Evolutionary conservation across 169 alveolate genomes (phyloP).

Genomic region (Babesia sp.): DNA sequence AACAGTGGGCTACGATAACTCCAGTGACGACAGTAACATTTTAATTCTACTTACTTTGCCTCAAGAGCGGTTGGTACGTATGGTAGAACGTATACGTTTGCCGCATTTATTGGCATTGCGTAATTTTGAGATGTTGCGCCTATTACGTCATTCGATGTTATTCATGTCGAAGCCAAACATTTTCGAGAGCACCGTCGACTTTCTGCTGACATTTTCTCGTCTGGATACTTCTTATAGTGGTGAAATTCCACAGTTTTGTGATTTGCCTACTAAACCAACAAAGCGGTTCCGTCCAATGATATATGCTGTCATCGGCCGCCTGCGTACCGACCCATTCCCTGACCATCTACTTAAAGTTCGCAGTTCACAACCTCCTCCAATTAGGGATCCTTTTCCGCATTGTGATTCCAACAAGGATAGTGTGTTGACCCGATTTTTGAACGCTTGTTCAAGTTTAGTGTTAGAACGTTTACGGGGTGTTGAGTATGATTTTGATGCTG

Average conservation of each 20-base stretch:
- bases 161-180: constrained; percentile 56
- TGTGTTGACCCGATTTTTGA: constrained; percentile 29
- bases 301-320: constrained; percentile 50
- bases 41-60: constrained; percentile 46
- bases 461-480: not conserved
- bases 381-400: constrained; percentile 46
- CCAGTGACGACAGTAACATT: constrained; percentile 58
- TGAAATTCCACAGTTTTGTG: constrained; percentile 8
- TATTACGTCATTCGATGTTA: constrained; percentile 47
- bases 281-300: constrained; percentile 54
- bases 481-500: constrained; percentile 50
- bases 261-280: constrained; percentile 24
- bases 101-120: constrained; percentile 51
- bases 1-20: constrained; percentile 61
- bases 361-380: constrained; percentile 30
- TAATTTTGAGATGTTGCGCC: constrained; percentile 60
- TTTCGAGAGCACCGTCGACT: constrained; percentile 63
- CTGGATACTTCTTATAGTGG: constrained; percentile 13
- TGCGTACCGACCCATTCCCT: constrained; percentile 52
- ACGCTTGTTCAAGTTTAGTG: constrained; percentile 7
- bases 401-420: constrained; percentile 18
- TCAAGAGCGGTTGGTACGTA: constrained; percentile 33
- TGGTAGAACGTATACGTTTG: constrained; percentile 56
- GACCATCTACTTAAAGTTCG: constrained; percentile 59
- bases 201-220: constrained; percentile 44